Evolutionary conservation across 2,329 filamentous ascomycete genomes (phyloP).

Genomic region (Whalleya microplaca): DNA sequence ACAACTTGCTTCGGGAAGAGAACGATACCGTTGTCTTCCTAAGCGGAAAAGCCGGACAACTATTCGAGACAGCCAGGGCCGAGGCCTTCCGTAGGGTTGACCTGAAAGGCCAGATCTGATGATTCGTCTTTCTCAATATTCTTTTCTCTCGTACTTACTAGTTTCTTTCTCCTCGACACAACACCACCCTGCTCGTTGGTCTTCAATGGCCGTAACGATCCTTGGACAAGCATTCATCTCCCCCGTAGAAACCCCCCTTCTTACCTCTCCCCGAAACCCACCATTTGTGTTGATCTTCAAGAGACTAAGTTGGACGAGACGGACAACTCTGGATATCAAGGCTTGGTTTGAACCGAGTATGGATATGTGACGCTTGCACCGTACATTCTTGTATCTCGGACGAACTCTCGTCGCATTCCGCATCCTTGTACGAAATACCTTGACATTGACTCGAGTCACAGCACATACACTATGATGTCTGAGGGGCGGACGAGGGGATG

Average conservation of each 20-base stretch:
- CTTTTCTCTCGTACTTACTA: conserved; percentile 24
- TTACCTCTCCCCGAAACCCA: conserved; percentile 10
- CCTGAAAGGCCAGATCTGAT: conserved; percentile 97
- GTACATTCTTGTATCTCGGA: conserved; percentile 23
- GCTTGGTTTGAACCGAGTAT: conserved; percentile 24
- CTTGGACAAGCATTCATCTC: conserved; percentile 1
- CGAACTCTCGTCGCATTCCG: conserved; percentile 14
- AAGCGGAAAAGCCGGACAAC: conserved; percentile 69
- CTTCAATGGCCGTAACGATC: conserved; percentile 10
- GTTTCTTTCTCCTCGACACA: conserved; percentile 17
- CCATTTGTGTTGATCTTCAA: conserved; percentile 12
- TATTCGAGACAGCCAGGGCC: conserved; percentile 75
- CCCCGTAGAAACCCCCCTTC: conserved; percentile 15
- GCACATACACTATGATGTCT: conserved; percentile 15
- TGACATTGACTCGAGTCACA: conserved; percentile 25
- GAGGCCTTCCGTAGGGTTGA: conserved; percentile 86
- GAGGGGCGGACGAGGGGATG: conserved; percentile 7
- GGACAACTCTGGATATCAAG: conserved; percentile 16
- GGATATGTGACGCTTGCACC: conserved; percentile 21
- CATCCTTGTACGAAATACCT: conserved; percentile 8
- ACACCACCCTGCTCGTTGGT: conserved; percentile 5
- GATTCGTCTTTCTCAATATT: conserved; percentile 41
- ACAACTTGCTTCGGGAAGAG: conserved; percentile 76
- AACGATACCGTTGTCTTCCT: conserved; percentile 74
- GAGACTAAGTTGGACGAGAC: conserved; percentile 14